A percentile compares a stretch with the other conserved stretches of the same genome.
Evolutionary conservation across 257 asterid species (phyloP).

Genomic region (Capsicum baccatum): DNA sequence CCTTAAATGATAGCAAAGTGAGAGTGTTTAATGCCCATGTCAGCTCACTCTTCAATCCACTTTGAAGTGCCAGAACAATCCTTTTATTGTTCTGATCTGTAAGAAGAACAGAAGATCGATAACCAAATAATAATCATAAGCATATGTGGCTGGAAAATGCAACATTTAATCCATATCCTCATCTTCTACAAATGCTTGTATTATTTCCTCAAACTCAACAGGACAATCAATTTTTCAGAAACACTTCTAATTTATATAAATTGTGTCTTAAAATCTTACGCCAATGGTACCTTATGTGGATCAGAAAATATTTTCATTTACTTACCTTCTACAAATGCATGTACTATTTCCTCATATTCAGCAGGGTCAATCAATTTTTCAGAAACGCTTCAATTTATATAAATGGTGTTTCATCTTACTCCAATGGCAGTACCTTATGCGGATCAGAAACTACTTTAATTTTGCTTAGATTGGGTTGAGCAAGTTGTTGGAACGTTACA

Average conservation of each 20-base stretch:
- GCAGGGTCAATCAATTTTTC: neutral
- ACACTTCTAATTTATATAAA: neutral
- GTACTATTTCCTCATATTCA: conserved; percentile 16
- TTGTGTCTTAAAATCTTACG: neutral
- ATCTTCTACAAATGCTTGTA: neutral
- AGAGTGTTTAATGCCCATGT: conserved; percentile 98
- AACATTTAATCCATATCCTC: neutral
- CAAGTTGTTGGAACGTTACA: conserved; percentile 8
- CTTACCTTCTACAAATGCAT: conserved; percentile 18
- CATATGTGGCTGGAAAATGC: conserved; percentile 5
- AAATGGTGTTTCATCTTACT: neutral
- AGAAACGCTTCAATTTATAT: neutral
- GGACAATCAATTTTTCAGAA: neutral
- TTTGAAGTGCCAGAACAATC: conserved; percentile 96
- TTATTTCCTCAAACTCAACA: conserved; percentile 1
- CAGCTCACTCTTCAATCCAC: conserved; percentile 96
- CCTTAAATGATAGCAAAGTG: conserved; percentile 90
- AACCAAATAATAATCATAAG: neutral
- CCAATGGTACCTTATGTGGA: neutral
- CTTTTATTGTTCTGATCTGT: conserved; percentile 91
- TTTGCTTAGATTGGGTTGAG: conserved; percentile 6
- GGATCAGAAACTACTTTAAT: neutral
- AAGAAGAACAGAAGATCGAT: conserved; percentile 20
- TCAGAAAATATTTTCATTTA: conserved; percentile 12
- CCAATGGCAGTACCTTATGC: neutral